Conservation (phyloP, 768 basidiomycete genomes). For the Sporobolomyces pararoseus region DNA sequence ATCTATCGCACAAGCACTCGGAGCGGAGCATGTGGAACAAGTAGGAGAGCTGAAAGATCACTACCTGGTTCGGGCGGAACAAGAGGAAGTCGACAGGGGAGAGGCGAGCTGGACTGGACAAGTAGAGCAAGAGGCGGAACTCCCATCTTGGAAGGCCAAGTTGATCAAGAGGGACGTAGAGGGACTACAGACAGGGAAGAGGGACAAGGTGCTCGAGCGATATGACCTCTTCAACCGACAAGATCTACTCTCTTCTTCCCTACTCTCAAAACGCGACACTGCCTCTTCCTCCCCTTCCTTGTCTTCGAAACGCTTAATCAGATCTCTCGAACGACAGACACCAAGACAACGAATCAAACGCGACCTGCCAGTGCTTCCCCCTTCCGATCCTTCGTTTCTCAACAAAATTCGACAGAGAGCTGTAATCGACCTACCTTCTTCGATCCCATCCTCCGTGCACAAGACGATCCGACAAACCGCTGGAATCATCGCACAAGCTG, state of each 20-base stretch:
- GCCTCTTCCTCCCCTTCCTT: neutral
- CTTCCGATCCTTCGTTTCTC: neutral
- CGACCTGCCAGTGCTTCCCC: conserved; percentile 40
- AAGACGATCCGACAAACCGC: neutral
- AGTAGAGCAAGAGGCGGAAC: neutral
- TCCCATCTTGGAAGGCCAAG: neutral
- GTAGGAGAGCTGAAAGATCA: conserved; percentile 74
- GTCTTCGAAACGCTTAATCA: conserved; percentile 29
- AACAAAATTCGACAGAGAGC: neutral
- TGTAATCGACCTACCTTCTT: conserved; percentile 12
- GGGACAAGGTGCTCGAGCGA: conserved; percentile 39
- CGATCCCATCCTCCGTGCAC: conserved; percentile 11
- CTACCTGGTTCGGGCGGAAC: conserved; percentile 70
- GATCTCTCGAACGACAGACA: conserved; percentile 45
- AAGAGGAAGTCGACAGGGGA: conserved; percentile 10
- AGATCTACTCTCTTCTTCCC: neutral
- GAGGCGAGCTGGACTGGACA: conserved; percentile 45
- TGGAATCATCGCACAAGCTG: conserved; percentile 49
- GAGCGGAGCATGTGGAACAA: conserved; percentile 80
- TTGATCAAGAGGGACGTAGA: neutral
- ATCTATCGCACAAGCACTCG: conserved; percentile 58
- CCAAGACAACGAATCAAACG: conserved; percentile 49
- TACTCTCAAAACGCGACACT: conserved; percentile 12
- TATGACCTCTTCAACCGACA: conserved; percentile 25
- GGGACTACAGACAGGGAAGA: conserved; percentile 35